phyloP scores from a whole-genome alignment of 768 basidiomycete species.

The Russula abietina region DNA sequence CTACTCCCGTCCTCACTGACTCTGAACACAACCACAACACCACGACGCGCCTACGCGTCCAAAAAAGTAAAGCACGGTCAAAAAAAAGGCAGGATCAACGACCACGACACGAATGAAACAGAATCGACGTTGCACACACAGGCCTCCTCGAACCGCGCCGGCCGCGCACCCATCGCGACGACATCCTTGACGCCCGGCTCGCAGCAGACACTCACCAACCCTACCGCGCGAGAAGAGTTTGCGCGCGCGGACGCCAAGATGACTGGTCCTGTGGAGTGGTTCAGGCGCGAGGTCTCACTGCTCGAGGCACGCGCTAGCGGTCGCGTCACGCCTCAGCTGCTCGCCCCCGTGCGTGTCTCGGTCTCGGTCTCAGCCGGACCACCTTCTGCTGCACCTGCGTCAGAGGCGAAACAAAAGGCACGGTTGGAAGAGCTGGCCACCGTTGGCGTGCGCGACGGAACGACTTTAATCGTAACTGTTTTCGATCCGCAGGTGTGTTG shows the following conservation, averaged over 20 bases:
- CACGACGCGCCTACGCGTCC: conserved; percentile 20
- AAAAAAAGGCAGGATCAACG: conserved; percentile 1
- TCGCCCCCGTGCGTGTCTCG: conserved; percentile 61
- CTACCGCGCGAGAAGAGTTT: conserved; percentile 51
- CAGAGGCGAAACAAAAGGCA: conserved; percentile 28
- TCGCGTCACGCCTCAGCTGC: conserved; percentile 65
- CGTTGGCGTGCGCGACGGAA: conserved; percentile 74
- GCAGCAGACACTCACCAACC: conserved; percentile 49
- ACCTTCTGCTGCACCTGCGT: not conserved
- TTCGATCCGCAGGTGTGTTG: conserved; percentile 70
- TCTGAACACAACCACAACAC: not conserved
- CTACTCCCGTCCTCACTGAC: not conserved
- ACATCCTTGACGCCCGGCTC: conserved; percentile 62
- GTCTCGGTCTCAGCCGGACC: conserved; percentile 28
- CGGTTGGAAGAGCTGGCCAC: conserved; percentile 69
- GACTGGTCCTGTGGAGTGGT: conserved; percentile 61
- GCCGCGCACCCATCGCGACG: conserved; percentile 37
- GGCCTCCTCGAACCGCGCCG: conserved; percentile 9
- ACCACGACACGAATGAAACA: not conserved
- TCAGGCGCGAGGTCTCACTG: conserved; percentile 67
- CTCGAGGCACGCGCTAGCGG: conserved; percentile 69
- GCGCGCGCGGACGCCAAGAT: conserved; percentile 58
- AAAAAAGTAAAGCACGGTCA: conserved; percentile 9
- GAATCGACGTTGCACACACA: not conserved
- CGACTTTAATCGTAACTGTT: conserved; percentile 63